Evolutionary conservation across 352 stramenopile genomes (phyloP).

Genomic region (Globisporangium polare): DNA sequence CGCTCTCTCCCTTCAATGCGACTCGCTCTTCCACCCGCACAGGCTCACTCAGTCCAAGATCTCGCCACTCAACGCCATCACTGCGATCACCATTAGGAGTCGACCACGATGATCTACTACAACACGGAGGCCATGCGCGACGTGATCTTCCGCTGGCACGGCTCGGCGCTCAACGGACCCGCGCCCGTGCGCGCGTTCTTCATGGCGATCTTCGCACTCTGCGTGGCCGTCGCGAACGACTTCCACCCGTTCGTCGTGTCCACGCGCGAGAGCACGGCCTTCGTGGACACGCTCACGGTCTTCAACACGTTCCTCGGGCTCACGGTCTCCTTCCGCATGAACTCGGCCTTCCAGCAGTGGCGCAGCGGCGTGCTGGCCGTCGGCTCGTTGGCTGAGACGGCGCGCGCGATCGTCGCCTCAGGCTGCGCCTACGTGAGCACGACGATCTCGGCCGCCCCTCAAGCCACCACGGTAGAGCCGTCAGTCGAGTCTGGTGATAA

Average conservation of each 20-base stretch:
- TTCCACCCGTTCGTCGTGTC: slow-evolving; percentile 61
- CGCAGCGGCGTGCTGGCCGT: slow-evolving; percentile 63
- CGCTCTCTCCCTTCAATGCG: background rate
- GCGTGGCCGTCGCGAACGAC: slow-evolving; percentile 44
- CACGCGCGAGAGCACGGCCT: slow-evolving; percentile 64
- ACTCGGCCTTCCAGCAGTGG: slow-evolving; percentile 80
- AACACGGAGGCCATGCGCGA: slow-evolving; percentile 50
- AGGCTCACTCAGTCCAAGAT: background rate
- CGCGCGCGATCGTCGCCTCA: slow-evolving; percentile 65
- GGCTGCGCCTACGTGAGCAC: slow-evolving; percentile 64
- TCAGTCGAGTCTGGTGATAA: background rate
- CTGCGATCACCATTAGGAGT: background rate
- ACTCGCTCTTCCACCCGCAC: background rate
- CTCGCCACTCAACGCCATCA: background rate
- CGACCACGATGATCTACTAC: slow-evolving; percentile 75
- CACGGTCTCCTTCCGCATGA: slow-evolving; percentile 77
- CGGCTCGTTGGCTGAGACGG: slow-evolving; percentile 53
- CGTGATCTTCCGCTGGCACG: slow-evolving; percentile 66
- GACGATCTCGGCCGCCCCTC: slow-evolving; percentile 23
- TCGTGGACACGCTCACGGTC: slow-evolving; percentile 77
- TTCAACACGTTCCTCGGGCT: slow-evolving; percentile 85
- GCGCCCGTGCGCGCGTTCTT: slow-evolving; percentile 54
- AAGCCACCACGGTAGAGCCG: slow-evolving; percentile 8
- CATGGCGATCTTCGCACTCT: slow-evolving; percentile 62
- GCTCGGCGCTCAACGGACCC: slow-evolving; percentile 69